Base-by-base conservation (phyloP, 495 filamentous ascomycete species). In the Thozetella sp. region DNA sequence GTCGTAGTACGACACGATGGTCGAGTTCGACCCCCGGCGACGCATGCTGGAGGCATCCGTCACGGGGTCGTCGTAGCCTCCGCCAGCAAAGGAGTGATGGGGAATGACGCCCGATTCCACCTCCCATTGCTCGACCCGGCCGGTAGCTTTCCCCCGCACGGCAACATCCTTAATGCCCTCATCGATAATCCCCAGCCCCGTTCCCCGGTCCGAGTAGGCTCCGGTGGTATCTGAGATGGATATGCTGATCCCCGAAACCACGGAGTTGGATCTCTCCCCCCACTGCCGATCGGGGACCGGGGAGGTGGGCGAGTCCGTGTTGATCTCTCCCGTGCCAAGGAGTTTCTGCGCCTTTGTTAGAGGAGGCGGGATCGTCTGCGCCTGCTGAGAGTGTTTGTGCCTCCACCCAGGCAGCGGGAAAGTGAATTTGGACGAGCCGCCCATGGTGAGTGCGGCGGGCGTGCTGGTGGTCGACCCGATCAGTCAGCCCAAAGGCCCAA, bases 361-460 rank as follows among this genome's bases (percentile, higher is more conserved):
- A 9, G n/a, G n/a, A n/a, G 76, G 67, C 17, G 50, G 66, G 45
- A 65, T 58, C 17, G 56, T 46, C 17, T 53, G 55, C 24, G 50
- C 59, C 55, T 57, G 58, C 20, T 43, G 72, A 23, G 68, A 26
- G 24, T 58, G 55, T 59, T 76, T 78, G 25, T 72, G 63, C 51
- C 69, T 77, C 54, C 82, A 78, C 27, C 81, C 79, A 54, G 81
- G 80, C 12, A 83, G 66, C 27, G 82, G 78, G 54, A 85, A 85
- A 24, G 69, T 74, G 60, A 85, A 85, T 54, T 79, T 83, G 19
- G 81, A 80, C 54, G 72, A 73, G 59, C 75, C 70, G 46, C 79
- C 80, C 81, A 83, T 83, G 34, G 59, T 53, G 57, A 56, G 27
- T 9, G 12, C 27, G 43, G 51, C 25, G n/a, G 54, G 15, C 59